Evolutionary conservation across 352 stramenopile species (phyloP).

Genomic region (Phytophthora kernoviae): DNA sequence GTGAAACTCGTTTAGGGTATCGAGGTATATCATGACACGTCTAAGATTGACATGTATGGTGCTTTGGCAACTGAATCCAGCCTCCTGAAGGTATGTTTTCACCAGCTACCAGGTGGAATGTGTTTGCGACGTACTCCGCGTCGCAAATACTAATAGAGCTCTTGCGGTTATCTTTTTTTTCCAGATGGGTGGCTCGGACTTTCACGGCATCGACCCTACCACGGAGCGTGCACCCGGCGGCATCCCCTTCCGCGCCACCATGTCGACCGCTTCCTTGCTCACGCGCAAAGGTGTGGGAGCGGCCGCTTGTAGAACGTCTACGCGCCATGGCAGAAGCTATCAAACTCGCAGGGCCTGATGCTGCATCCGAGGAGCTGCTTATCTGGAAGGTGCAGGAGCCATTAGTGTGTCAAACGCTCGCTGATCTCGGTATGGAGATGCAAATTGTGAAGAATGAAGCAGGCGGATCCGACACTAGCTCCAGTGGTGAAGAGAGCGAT

Average conservation of each 20-base stretch:
- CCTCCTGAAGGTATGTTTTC: slow-evolving; percentile 57
- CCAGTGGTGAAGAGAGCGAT: background rate
- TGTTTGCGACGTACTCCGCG: background rate
- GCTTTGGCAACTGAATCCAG: slow-evolving; percentile 71
- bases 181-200: slow-evolving; percentile 83
- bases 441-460: slow-evolving; percentile 23
- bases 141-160: background rate
- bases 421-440: slow-evolving; percentile 33
- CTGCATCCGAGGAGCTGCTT: slow-evolving; percentile 39
- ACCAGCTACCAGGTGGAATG: background rate
- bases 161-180: background rate
- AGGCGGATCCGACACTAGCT: slow-evolving; percentile 1
- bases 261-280: slow-evolving; percentile 71
- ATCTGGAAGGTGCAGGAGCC: slow-evolving; percentile 62
- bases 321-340: slow-evolving; percentile 34
- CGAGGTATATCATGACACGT: slow-evolving; percentile 82
- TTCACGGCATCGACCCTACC: slow-evolving; percentile 78
- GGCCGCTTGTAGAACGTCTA: slow-evolving; percentile 55
- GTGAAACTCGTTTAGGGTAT: slow-evolving; percentile 51
- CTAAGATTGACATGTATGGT: slow-evolving; percentile 86
- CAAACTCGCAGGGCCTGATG: slow-evolving; percentile 13
- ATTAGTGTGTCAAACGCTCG: slow-evolving; percentile 35
- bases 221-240: slow-evolving; percentile 74
- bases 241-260: slow-evolving; percentile 79
- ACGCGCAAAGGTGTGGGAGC: slow-evolving; percentile 74